Conservation (phyloP, 176 grass and related monocot genomes). For the Lolium perenne region DNA sequence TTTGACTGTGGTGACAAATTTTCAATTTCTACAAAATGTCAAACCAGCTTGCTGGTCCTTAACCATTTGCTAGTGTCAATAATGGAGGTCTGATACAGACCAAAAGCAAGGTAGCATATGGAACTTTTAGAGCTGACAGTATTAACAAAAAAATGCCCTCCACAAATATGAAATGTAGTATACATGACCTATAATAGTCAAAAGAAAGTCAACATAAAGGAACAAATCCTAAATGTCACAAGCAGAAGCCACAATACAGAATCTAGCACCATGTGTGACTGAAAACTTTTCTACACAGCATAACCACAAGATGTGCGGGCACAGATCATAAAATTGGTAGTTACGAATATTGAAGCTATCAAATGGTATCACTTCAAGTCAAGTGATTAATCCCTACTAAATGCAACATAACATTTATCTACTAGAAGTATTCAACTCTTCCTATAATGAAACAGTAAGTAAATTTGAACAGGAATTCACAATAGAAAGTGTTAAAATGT, state of each 20-base stretch:
- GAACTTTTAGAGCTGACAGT: background rate
- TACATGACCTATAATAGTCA: background rate
- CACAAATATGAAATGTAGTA: background rate
- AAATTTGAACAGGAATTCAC: constrained; percentile 28
- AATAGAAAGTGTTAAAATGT: constrained; percentile 14
- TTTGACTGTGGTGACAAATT: background rate
- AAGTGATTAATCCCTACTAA: no score
- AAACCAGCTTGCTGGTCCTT: constrained; percentile 6
- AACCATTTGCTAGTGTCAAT: background rate
- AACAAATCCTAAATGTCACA: background rate
- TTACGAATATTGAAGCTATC: background rate
- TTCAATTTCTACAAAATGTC: background rate
- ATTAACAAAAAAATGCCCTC: background rate
- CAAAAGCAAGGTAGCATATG: background rate
- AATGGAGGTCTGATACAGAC: background rate
- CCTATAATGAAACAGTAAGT: background rate
- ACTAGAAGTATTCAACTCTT: background rate
- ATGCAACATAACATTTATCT: background rate
- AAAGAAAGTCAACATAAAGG: background rate
- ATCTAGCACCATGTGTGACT: background rate
- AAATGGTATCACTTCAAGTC: no score
- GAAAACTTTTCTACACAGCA: constrained; percentile 5
- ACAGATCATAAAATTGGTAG: background rate
- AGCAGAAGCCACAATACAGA: background rate
- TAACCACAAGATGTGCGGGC: background rate